Evolutionary conservation across 2,329 filamentous ascomycete species (phyloP), one percentile per base, ranked within the genome.

Genomic region (Aureobasidium sp.): DNA sequence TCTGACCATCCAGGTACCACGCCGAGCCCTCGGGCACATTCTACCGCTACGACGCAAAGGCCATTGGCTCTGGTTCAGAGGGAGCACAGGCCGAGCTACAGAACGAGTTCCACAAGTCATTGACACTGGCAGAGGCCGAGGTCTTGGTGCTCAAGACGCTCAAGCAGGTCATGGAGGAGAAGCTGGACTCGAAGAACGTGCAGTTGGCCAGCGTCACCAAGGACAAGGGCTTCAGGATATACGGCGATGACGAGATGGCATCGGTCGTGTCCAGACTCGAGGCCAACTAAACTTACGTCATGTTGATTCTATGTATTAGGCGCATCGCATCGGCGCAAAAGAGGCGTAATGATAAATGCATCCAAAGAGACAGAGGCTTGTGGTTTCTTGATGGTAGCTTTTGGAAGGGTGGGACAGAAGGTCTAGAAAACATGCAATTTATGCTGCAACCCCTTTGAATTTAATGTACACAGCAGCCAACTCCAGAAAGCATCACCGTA

Each of bases 101-200:
- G 78, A 96, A 96, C 72, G 93, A 97, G 78, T 99, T 96, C 73
- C 94, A 99, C 81, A 95, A 95, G 84, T 97, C 93, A 61, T 82
- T 99, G 65, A 96, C 92, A 43, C 86, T 99, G 64, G 80, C 83
- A 61, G 94, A 99, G 73, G 94, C 94, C 61, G 94, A 99, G 79
- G 94, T 92, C 3, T 79, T 99, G 66, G 92, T 96, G 55, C 81
- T 99, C 71, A 97, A 97, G 84, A 99, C 94, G 38, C 77, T 99
- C 74, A 99, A 97, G 83, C 94, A 99, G 79, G 94, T 99, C 68
- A 99, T 99, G 94, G 94, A 99, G 79, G 94, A 99, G 85, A 99
- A 99, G 81, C 82, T 99, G 63, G 94, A 99, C 74, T 84, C 91
- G 65, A 99, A 99, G 84, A 99, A 99, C 73, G 94, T 99, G 66